phyloP scores from a whole-genome alignment of 306 rosid species.

The Quillaja saponaria region DNA sequence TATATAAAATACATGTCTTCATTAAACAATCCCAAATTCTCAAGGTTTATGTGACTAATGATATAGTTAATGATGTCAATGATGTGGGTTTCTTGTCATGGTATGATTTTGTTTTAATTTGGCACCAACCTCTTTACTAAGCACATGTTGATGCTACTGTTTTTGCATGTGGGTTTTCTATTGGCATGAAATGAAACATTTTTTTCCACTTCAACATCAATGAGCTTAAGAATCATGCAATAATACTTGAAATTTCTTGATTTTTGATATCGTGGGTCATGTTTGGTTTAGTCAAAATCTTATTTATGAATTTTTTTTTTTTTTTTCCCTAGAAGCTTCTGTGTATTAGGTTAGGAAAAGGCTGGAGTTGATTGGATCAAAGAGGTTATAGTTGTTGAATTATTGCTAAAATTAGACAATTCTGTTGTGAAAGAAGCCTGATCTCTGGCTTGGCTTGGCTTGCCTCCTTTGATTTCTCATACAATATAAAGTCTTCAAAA shows the following conservation, averaged over 20 bases:
- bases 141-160: constrained; percentile 49
- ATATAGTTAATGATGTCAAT: constrained; percentile 52
- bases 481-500: constrained; percentile 10
- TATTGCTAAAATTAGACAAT: constrained; percentile 34
- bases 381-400: neutral
- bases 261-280: too few relatives aligned
- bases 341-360: neutral
- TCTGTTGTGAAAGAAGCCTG: constrained; percentile 30
- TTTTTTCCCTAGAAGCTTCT: neutral
- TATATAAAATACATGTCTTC: constrained; percentile 17
- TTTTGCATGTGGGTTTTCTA: constrained; percentile 18
- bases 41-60: constrained; percentile 40
- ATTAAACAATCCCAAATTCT: constrained; percentile 27
- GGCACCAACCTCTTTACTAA: constrained; percentile 32
- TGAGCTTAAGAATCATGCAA: too few relatives aligned
- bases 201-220: too few relatives aligned
- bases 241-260: neutral
- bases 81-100: constrained; percentile 25
- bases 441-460: constrained; percentile 6
- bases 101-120: constrained; percentile 26
- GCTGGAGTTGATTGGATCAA: constrained; percentile 7
- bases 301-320: too few relatives aligned
- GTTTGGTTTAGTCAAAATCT: neutral
- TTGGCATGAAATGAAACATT: too few relatives aligned
- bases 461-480: neutral